Base-by-base conservation (phyloP, 2,329 filamentous ascomycete genomes). In the Didymella keratinophila region DNA sequence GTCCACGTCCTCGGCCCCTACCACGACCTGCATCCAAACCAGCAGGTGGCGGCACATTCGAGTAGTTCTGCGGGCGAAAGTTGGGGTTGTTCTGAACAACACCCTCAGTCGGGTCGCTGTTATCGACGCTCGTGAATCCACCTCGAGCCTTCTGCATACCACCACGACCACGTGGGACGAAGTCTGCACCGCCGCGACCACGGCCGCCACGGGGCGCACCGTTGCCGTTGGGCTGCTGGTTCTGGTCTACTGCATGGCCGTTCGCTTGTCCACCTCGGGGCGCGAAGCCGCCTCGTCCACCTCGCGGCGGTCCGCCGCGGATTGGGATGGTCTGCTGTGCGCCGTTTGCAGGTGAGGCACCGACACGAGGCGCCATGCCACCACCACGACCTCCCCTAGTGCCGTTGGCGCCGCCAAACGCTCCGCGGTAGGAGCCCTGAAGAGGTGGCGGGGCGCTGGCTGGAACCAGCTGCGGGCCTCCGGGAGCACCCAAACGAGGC, bases 381-480 rank as follows among this genome's bases (percentile, higher is more conserved):
- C 76, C 78, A 23, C 78, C 76, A 25, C 80, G 78, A 32, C 78
- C 74, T 34, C 76, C 75, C n/a, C 59, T 69, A 46, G 68, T 68
- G 44, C 75, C 76, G 56, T 77, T 78, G 44, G 77, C 70, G 43
- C 85, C 84, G 34, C 78, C 70, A 18, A 86, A 78, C 41, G 84
- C 86, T 56, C 84, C 84, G 41, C 84, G 80, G 77, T 83, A 89
- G 18, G 84, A 85, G 18, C 85, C 84, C 55, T 78, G 78, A 28
- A 89, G 77, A n/a, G 86, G 83, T 16, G 83, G 78, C 55, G 87
- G 87, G n/a, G 81, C 70, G 9, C 74, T 66, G 21, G 86, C 86
- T 49, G 84, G 81, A 60, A 80, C 80, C 60, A 87, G 77, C 74
- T 94, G 90, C 14, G 85, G 82, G 30, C 82, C 83, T 32, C 83